Evolutionary conservation across 2,329 filamentous ascomycete genomes (phyloP), one percentile per base, ranked within the genome.

Genomic region (Tolypocladium nubicola): DNA sequence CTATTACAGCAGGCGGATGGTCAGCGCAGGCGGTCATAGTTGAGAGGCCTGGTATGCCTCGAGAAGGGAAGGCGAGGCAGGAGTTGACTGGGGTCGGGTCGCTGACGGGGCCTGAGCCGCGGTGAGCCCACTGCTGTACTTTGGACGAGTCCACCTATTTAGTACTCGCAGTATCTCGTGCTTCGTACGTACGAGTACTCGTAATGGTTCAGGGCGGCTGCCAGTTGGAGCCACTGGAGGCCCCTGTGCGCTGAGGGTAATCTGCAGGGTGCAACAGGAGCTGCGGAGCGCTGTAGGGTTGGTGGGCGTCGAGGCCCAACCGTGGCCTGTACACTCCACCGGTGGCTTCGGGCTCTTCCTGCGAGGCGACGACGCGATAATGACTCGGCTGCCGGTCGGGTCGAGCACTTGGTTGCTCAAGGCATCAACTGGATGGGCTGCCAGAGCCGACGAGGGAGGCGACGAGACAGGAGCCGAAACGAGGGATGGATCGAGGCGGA

Each of bases 21-120:
- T 59, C 58, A 56, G 60, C 40, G 23, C 49, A 41, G 47, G 26
- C 55, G 56, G 59, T 59, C 60, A 61, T 61, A 56, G 56, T 54
- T 26, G 41, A 39, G 41, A 52, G 54, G 47, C 30, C 21, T 7
- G 43, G 21, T 14, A 16, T 14, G 43, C 43, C 30, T 11, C 47
- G 19, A 50, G 47, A n/a, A 35, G 30, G 45, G 47, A 35, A 50
- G 30, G 47, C 30, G 30, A 30, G 30, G 47, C 21, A 30, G 30
- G 30, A 52, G 47, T 26, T 16, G 3, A n/a, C 47, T 50, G 26
- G 45, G 45, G 45, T 33, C 26, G 26, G 26, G n/a, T 50, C 47
- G 47, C 47, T 35, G 30, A 49, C 26, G 16, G 45, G n/a, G 45
- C 16, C 45, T 26, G 16, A 35, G 47, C 47, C 30, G 47, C 47